Base-by-base conservation (phyloP, 2,329 filamentous ascomycete species). In the Neonectria neomacrospora region DNA sequence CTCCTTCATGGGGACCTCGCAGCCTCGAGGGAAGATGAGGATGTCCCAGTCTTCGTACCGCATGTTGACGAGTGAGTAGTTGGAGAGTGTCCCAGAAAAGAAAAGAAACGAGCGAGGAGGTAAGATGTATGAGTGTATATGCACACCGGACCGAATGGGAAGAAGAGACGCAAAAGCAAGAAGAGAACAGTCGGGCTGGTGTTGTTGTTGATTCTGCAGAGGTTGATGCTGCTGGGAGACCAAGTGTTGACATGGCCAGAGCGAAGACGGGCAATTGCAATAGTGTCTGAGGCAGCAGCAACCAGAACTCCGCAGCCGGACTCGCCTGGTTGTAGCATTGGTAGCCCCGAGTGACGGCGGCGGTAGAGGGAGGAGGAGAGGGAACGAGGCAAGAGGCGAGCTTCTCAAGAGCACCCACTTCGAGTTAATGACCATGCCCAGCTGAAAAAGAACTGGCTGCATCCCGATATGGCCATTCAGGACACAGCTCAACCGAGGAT, bases 1-100 rank as follows among this genome's bases (percentile, higher is more conserved):
- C 78, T 96, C 93, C 77, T 92, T 91, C 58, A 94, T 78, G 1
- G 93, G 93, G 12, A 91, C 76, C 71, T 88, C 89, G 70, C 84
- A 88, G 64, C 86, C 84, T 65, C 77, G 78, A 0, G 92, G 90
- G 75, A 96, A 96, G 65, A 96, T 82, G 45, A 96, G 86, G 58
- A 96, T 86, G 73, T 97, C 93, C 93, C 93, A 96, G 73, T 93
- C 89, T 71, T 93, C 87, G 83, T 91, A 96, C 63, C 93, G 89
- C 93, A 97, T 96, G 18, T 54, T 68, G 59, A 52, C 32, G 28
- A 18, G 28, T 20, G 26, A 5, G 47, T 12, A 28, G 66, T 71
- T 83, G 77, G 57, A 54, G 45, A 61, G 58, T 62, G 69, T 61
- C 28, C 7, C 39, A 30, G 22, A 55, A 12, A 8, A 28, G 30